Conservation (phyloP, 768 basidiomycete species). For the Fomitopsis pulvina region DNA sequence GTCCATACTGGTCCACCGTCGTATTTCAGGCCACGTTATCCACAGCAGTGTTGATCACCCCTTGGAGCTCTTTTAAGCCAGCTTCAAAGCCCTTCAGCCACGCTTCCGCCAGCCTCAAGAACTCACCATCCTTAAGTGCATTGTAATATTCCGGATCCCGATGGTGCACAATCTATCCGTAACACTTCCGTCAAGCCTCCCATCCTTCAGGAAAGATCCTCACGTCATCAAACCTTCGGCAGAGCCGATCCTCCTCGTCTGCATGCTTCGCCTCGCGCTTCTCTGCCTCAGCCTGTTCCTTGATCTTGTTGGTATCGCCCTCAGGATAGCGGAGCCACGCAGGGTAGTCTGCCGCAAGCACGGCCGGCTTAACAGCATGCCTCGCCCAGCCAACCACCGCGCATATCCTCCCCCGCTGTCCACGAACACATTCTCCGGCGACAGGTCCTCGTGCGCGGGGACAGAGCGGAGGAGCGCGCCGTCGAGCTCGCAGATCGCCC, state of each 20-base stretch:
- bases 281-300: background rate
- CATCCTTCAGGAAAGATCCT: background rate
- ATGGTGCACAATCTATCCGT: background rate
- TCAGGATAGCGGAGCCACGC: slow-evolving; percentile 11
- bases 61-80: background rate
- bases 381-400: slow-evolving; percentile 20
- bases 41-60: background rate
- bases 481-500: background rate
- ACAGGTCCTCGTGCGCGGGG: slow-evolving; percentile 14
- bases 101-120: background rate
- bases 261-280: background rate
- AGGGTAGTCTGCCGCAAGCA: slow-evolving; percentile 20
- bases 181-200: background rate
- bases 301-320: no score
- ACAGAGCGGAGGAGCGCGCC: slow-evolving; percentile 7
- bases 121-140: background rate
- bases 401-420: slow-evolving; percentile 12
- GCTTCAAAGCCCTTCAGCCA: background rate
- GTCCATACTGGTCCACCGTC: background rate
- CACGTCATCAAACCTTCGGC: background rate
- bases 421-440: slow-evolving; percentile 12
- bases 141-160: background rate
- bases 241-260: background rate
- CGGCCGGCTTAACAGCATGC: slow-evolving; percentile 16
- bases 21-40: background rate